Evolutionary conservation across 306 rosid species (phyloP), one percentile per base, ranked within the genome.

Genomic region (Lathyrus sativus): DNA sequence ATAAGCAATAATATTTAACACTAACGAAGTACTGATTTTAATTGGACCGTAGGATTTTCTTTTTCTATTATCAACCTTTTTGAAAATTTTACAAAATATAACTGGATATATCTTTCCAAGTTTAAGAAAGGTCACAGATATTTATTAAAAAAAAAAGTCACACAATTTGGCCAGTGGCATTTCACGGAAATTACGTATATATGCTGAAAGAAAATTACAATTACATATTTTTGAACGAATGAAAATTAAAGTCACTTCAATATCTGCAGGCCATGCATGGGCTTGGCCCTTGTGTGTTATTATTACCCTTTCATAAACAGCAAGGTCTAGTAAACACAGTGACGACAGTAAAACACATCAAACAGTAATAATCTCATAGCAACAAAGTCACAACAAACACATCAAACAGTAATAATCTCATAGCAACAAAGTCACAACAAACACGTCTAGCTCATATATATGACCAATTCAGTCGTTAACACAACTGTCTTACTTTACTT

Each of bases 221-320:
- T 37, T 12, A 9, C 11, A 45, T 12, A 15, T 17, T 22, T 71
- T 22, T 7, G 1, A 31, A 22, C 18, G 12, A 55, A 29, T 28
- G 24, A 33, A 54, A 38, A 38, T 62, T 22, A 64, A 73, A 43
- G 18, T 71, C 33, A 65, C 63, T 45, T 58, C 24, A 73, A 53
- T 62, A 35, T 65, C 26, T 68, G 62, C 71, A 73, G 78, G 59
- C 62, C 69, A 19, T 28, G 65, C 35, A 35, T 35, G 8, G 38
- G 8, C 38, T 6, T 31, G 35, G 6, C 22, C 31, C 35, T 31
- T 49, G 28, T 7, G 14, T 37, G 22, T 19, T 19, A 19, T n/a
- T n/a, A 1, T n/a, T 48, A 66, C 29, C 77, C 42, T 62, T 73
- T 69, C 72, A 57, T 28, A 61, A 49, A 41, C 72, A 15, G 14